A percentile compares a stretch with the other conserved stretches of the same genome.
phyloP scores from a whole-genome alignment of 495 filamentous ascomycete species.

The Penicillium psychrofluorescens region DNA sequence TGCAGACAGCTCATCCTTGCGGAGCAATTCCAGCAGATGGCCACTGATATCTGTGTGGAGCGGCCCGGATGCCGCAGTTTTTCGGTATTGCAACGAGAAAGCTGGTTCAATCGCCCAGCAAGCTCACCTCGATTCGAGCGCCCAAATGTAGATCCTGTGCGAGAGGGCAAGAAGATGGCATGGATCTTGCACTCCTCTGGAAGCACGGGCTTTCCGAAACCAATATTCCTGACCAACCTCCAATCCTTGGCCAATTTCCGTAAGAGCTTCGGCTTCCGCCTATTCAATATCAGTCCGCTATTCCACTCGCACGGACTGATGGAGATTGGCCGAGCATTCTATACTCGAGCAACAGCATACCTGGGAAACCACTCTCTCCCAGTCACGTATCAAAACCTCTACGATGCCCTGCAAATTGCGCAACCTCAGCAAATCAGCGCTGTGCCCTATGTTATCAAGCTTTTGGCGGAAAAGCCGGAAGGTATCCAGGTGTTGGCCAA shows the following conservation, averaged over 20 bases:
- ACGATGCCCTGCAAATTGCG: conserved; percentile 37
- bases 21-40: conserved; percentile 8
- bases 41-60: conserved; percentile 10
- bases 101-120: conserved; percentile 14
- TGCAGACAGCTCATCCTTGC: conserved; percentile 31
- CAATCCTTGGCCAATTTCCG: conserved; percentile 31
- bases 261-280: conserved; percentile 20
- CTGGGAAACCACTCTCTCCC: conserved; percentile 45
- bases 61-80: conserved; percentile 6
- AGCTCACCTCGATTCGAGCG: conserved; percentile 8
- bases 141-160: conserved; percentile 2
- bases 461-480: conserved; percentile 42
- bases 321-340: conserved; percentile 37
- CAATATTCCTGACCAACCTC: conserved; percentile 32
- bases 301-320: conserved; percentile 46
- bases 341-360: conserved; percentile 35
- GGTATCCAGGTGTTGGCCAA: conserved; percentile 38
- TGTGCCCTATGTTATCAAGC: conserved; percentile 50
- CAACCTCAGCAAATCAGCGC: conserved; percentile 44
- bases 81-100: conserved; percentile 5
- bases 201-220: conserved; percentile 54
- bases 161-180: conserved; percentile 30
- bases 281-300: conserved; percentile 46
- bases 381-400: conserved; percentile 43
- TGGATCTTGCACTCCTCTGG: conserved; percentile 53